Evolutionary conservation across 441 rosid genomes (phyloP), one percentile per base, ranked within the genome.

Genomic region (Breynia disticha): DNA sequence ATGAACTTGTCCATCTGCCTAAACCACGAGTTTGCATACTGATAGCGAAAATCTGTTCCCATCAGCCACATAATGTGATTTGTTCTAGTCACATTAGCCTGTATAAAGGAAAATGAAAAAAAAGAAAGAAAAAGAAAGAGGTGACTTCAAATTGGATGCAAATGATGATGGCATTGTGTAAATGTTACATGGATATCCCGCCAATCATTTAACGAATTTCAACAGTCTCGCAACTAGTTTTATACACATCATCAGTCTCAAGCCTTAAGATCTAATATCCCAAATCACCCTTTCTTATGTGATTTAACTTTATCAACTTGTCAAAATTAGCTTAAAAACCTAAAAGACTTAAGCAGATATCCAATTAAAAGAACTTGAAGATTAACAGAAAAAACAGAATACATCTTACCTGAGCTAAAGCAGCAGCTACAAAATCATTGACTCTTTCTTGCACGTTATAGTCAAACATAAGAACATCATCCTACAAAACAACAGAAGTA

Each of bases 11-110:
- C 99, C 97, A 95, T 77, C 59, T 95, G 80, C 52, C 93, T 77
- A 71, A 68, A 95, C 99, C 99, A 95, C 38, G 98, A 65, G 60
- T 71, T 75, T 18, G 99, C 98, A 69, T 86, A 95, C 65, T 95
- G 98, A 76, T 87, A 95, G 69, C 78, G 80, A 72, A 95, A 95
- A 78, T 95, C 99, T 64, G 99, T 90, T 71, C 99, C 99, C 99
- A 90, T 87, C 46, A 97, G 90, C 79, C 87, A 95, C 99, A 95
- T 95, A 55, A 95, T 75, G 60, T 95, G 99, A 75, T 95, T 70
- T 49, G 86, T 74, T 62, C 86, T 77, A 60, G 98, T 95, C 50
- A 90, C 82, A 75, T 95, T 87, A 56, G 97, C 98, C 99, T 95
- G 86, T 50, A 41, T 3, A 28, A 28, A 28, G 35, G 35, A 28